Conservation (phyloP, 495 filamentous ascomycete genomes). For the Tuber microsphaerosporum region DNA sequence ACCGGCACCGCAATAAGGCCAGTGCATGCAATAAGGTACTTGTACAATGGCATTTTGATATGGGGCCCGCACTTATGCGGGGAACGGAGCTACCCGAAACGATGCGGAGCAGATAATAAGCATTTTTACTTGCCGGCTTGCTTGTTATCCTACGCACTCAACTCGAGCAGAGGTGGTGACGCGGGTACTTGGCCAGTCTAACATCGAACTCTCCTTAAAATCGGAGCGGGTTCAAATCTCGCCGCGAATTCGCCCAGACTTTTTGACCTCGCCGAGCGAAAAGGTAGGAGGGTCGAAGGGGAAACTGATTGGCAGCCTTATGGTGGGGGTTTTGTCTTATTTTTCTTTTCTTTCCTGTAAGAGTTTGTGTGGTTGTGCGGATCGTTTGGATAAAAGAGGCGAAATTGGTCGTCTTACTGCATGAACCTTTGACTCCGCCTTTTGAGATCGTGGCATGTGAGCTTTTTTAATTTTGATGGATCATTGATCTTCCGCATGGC, state of each 20-base stretch:
- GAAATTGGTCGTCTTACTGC: slow-evolving; percentile 2
- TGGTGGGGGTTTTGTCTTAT: not conserved
- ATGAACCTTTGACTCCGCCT: slow-evolving; percentile 1
- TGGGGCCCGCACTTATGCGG: not conserved
- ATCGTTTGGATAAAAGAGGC: not conserved
- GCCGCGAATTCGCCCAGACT: not conserved
- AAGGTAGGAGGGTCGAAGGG: not conserved
- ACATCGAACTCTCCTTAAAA: not conserved
- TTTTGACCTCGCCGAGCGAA: not conserved
- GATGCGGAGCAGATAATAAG: not conserved
- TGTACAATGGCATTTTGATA: not conserved
- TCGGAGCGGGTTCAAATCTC: not conserved
- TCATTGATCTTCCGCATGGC: not conserved
- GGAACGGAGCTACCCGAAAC: not conserved
- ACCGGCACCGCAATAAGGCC: not conserved
- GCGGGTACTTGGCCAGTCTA: not conserved
- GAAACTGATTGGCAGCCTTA: not conserved
- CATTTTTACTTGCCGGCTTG: not conserved
- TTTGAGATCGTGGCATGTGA: not conserved
- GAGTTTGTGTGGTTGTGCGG: not conserved
- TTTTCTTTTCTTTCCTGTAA: not conserved
- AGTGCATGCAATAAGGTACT: not conserved
- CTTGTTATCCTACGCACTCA: not conserved
- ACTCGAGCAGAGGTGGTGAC: not conserved
- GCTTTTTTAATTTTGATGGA: not conserved